Evolutionary conservation across 1,284 basidiomycete species (phyloP).

Genomic region (Lentinula novae-zelandiae): DNA sequence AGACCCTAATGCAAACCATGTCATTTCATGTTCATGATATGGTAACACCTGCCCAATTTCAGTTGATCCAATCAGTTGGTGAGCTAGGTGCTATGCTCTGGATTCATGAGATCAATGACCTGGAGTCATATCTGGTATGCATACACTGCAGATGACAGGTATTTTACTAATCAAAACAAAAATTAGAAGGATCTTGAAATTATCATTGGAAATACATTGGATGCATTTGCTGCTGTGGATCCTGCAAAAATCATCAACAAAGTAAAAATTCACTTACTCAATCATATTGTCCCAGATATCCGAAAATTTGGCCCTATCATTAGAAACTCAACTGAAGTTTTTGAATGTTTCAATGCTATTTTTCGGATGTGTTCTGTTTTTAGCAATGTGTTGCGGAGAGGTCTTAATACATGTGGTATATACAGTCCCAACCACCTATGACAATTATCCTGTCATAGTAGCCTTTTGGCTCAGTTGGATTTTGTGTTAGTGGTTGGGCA

Average conservation of each 20-base stretch:
- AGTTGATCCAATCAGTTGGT: constrained; percentile 25
- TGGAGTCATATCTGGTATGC: constrained; percentile 30
- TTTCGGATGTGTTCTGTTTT: constrained; percentile 31
- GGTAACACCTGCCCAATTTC: constrained; percentile 17
- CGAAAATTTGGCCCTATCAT: constrained; percentile 31
- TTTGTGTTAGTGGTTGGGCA: too few relatives aligned
- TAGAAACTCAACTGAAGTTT: constrained; percentile 29
- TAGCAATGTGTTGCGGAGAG: too few relatives aligned
- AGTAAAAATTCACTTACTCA: constrained; percentile 33
- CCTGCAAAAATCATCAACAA: constrained; percentile 31
- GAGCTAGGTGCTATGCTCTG: constrained; percentile 28
- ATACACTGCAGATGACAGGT: constrained; percentile 4
- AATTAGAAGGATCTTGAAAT: constrained; percentile 24
- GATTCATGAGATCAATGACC: constrained; percentile 30
- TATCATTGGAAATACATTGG: constrained; percentile 29
- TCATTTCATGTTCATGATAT: constrained; percentile 32
- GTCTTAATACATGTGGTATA: too few relatives aligned
- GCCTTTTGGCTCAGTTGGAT: too few relatives aligned
- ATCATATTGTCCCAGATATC: constrained; percentile 29
- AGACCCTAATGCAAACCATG: constrained; percentile 30
- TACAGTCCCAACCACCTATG: too few relatives aligned
- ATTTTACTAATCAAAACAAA: too few relatives aligned
- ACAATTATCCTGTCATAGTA: too few relatives aligned
- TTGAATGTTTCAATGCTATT: constrained; percentile 33
- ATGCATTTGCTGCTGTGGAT: constrained; percentile 25